These are phyloP conservation scores for Escovopsis sp. DNA, from an alignment of 2,329 filamentous ascomycete species.

Conservation along the genomic window DNA sequence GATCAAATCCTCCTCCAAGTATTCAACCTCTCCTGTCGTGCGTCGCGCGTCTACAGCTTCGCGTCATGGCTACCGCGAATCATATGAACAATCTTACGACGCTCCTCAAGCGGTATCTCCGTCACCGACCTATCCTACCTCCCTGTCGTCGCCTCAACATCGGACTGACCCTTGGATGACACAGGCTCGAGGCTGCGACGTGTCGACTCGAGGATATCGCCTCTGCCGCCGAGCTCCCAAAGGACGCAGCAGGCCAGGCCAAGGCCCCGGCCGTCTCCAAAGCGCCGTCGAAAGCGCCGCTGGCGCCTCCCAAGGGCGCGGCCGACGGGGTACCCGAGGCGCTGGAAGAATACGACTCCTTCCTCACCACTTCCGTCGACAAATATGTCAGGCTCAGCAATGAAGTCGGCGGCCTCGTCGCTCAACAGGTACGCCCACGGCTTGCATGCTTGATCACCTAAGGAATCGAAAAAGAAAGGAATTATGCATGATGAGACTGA, in stretches of 20 bases:
- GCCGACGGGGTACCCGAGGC: constrained; percentile 52
- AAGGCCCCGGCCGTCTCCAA: constrained; percentile 21
- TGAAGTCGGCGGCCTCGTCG: constrained; percentile 61
- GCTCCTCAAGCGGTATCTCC: constrained; percentile 83
- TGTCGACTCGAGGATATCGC: constrained; percentile 94
- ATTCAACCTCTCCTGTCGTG: no score
- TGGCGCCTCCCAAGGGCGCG: constrained; percentile 23
- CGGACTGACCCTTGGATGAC: constrained; percentile 30
- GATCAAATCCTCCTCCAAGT: no score
- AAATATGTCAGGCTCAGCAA: constrained; percentile 67
- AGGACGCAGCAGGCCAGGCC: constrained; percentile 31
- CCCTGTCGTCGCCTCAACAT: neutral
- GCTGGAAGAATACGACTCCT: constrained; percentile 76
- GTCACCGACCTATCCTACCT: neutral
- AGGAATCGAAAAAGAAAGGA: neutral
- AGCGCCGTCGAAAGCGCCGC: constrained; percentile 21
- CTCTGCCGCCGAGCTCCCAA: constrained; percentile 50
- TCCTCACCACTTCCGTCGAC: constrained; percentile 60
- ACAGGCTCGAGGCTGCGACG: constrained; percentile 89
- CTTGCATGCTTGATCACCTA: neutral
- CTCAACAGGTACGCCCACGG: constrained; percentile 52
- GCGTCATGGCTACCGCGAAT: constrained; percentile 50
- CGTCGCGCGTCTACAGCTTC: neutral
- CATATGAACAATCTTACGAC: constrained; percentile 96
- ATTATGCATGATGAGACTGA: neutral